phyloP scores from a whole-genome alignment of 2,329 filamentous ascomycete species.

The Thelonectria blattea region DNA sequence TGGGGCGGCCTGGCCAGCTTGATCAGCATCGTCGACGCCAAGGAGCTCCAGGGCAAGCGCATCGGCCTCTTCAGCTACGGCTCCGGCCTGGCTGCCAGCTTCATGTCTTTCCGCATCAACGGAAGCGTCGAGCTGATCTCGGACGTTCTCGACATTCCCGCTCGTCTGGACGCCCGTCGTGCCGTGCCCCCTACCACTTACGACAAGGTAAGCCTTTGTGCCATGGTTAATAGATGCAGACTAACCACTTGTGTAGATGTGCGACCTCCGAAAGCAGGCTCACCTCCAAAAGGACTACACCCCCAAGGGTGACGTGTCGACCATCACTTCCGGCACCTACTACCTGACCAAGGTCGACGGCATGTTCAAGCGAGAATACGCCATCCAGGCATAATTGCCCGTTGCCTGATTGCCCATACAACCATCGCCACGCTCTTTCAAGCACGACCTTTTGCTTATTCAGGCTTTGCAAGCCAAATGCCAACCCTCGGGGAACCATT shows the following conservation, averaged over 20 bases:
- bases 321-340: constrained; percentile 71
- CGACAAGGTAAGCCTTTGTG: constrained; percentile 65
- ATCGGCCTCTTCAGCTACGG: constrained; percentile 81
- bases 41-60: constrained; percentile 72
- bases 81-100: constrained; percentile 74
- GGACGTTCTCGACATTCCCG: constrained; percentile 72
- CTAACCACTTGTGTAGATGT: constrained; percentile 63
- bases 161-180: constrained; percentile 69
- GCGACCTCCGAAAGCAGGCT: constrained; percentile 79
- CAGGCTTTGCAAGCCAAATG: constrained; percentile 14
- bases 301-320: constrained; percentile 71
- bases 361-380: constrained; percentile 84
- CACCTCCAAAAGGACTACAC: constrained; percentile 82
- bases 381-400: constrained; percentile 68
- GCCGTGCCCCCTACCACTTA: constrained; percentile 74
- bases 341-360: constrained; percentile 83
- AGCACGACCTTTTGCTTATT: constrained; percentile 25
- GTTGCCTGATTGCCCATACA: constrained; percentile 24
- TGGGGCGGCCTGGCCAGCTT: constrained; percentile 78
- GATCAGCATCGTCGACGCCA: constrained; percentile 67
- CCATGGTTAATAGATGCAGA: not conserved
- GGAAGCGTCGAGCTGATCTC: constrained; percentile 72
- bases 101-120: constrained; percentile 75
- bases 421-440: constrained; percentile 19
- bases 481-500: constrained; percentile 27